Evolutionary conservation across 2,329 filamentous ascomycete species (phyloP).

Genomic region (Leptoxyphium fumago): DNA sequence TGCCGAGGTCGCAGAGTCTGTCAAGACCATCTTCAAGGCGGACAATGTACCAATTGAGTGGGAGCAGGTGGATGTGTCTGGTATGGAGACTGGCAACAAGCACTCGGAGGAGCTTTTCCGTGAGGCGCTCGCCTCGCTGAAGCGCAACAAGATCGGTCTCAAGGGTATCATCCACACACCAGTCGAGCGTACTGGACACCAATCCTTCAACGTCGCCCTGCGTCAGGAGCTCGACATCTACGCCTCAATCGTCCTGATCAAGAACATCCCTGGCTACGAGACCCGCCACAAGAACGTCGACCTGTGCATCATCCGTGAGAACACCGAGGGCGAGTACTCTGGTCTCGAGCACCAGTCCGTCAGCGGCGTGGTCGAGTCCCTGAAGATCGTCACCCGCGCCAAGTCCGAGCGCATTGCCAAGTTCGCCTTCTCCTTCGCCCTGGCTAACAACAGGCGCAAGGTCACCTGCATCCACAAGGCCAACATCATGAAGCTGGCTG

Average conservation of each 20-base stretch:
- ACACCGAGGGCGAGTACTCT: constrained; percentile 99
- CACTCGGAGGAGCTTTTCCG: constrained; percentile 90
- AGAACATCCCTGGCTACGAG: constrained; percentile 98
- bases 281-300: constrained; percentile 96
- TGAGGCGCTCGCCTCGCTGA: constrained; percentile 86
- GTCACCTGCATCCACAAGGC: constrained; percentile 99
- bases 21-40: constrained; percentile 99
- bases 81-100: constrained; percentile 71
- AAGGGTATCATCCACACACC: constrained; percentile 99
- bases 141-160: constrained; percentile 95
- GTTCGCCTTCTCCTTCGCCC: constrained; percentile 94
- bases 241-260: constrained; percentile 92
- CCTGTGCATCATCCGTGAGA: constrained; percentile 98
- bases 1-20: constrained; percentile 91
- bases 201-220: constrained; percentile 98
- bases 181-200: constrained; percentile 90
- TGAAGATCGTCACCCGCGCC: constrained; percentile 98
- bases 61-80: constrained; percentile 95
- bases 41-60: constrained; percentile 97
- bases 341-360: constrained; percentile 98
- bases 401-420: constrained; percentile 99
- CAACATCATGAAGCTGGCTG: constrained; percentile 99
- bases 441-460: constrained; percentile 98
- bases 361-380: constrained; percentile 87
- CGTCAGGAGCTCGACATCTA: constrained; percentile 99